Percentiles rank a stretch among this genome's conserved stretches.
Conservation (phyloP, 768 basidiomycete species). For the Suillus discolor region DNA sequence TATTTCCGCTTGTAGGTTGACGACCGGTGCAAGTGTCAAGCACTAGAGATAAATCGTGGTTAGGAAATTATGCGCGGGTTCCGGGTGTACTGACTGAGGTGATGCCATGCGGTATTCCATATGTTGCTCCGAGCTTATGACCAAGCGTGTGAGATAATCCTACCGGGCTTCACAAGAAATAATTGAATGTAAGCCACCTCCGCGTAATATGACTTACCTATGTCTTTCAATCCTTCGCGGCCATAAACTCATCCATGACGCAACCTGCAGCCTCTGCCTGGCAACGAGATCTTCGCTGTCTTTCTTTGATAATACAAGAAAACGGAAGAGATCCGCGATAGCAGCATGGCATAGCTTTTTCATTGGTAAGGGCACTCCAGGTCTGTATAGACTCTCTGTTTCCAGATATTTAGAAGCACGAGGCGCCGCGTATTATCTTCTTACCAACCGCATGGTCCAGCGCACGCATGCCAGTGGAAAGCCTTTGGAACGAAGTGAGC, state of each 20-base stretch:
- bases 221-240: conserved; percentile 60
- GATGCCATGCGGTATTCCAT: conserved; percentile 79
- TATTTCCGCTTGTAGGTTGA: conserved; percentile 57
- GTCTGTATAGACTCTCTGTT: conserved; percentile 61
- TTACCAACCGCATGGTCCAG: conserved; percentile 78
- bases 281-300: conserved; percentile 56
- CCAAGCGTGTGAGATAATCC: conserved; percentile 79
- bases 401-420: neutral
- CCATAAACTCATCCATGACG: conserved; percentile 83
- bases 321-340: conserved; percentile 71
- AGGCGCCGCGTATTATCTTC: conserved; percentile 19
- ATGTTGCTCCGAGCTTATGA: conserved; percentile 71
- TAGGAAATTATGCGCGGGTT: neutral
- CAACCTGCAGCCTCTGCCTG: conserved; percentile 71
- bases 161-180: conserved; percentile 45
- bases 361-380: conserved; percentile 54
- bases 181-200: neutral
- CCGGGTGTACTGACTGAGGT: conserved; percentile 60
- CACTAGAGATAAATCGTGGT: conserved; percentile 47
- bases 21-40: conserved; percentile 67
- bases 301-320: conserved; percentile 65
- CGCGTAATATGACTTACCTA: conserved; percentile 38
- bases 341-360: conserved; percentile 69
- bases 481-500: conserved; percentile 41
- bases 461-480: conserved; percentile 79